phyloP scores from a whole-genome alignment of 495 filamentous ascomycete species.

The Neurospora pannonica region DNA sequence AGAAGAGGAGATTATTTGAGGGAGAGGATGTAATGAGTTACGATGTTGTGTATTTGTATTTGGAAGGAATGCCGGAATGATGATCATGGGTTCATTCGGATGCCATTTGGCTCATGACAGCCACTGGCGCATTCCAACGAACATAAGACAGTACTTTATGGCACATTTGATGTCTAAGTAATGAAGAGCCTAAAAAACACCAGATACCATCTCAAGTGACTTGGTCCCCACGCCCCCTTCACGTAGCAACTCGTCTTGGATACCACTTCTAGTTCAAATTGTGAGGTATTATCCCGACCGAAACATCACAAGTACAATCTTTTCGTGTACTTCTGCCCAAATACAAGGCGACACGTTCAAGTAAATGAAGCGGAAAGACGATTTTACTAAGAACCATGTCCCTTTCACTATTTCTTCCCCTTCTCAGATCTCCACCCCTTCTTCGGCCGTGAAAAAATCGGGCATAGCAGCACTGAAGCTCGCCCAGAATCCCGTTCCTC shows the following conservation, averaged over 20 bases:
- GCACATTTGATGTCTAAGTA: not conserved
- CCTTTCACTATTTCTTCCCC: not conserved
- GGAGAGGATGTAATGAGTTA: not conserved
- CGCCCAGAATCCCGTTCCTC: not conserved
- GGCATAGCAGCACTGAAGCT: not conserved
- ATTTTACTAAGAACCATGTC: not conserved
- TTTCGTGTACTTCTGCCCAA: not conserved
- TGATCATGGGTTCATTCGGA: not conserved
- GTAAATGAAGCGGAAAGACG: not conserved
- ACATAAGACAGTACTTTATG: not conserved
- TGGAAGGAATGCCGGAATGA: not conserved
- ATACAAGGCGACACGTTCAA: not conserved
- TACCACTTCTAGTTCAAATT: not conserved
- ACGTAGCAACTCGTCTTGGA: not conserved
- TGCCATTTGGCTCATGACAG: not conserved
- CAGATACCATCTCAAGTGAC: not conserved
- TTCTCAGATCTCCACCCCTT: not conserved
- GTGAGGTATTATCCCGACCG: not conserved
- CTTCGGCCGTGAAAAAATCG: not conserved
- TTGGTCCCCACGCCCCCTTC: not conserved
- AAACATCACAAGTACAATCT: not conserved
- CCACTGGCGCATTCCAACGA: not conserved
- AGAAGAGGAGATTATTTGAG: not conserved
- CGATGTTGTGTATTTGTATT: not conserved
- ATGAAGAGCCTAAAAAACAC: not conserved